These are phyloP conservation scores for Trichoderma harzianum DNA, from an alignment of 2,329 filamentous ascomycete genomes.

Conservation along the genomic window DNA sequence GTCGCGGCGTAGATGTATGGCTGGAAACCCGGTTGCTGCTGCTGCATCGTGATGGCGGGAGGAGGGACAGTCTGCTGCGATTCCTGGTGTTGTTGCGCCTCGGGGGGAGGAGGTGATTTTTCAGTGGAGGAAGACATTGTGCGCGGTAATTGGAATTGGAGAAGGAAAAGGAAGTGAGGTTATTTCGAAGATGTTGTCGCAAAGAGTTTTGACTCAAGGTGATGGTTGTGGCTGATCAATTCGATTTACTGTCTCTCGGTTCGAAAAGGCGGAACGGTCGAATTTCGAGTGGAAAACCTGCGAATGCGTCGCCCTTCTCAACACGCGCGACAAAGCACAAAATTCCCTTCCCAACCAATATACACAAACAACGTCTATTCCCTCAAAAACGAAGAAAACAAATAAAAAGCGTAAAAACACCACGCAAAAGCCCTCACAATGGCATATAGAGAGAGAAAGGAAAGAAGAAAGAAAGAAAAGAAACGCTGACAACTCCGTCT, in stretches of 20 bases:
- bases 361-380: background rate
- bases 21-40: background rate
- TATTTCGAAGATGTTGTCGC: background rate
- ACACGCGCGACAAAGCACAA: background rate
- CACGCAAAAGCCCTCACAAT: background rate
- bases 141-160: background rate
- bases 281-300: background rate
- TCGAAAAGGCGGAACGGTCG: background rate
- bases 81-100: background rate
- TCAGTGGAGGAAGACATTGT: background rate
- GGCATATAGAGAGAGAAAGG: background rate
- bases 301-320: background rate
- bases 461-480: background rate
- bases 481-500: background rate
- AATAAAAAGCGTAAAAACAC: background rate
- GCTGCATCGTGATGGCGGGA: background rate
- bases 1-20: background rate
- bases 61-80: background rate
- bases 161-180: background rate
- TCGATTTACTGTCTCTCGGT: background rate
- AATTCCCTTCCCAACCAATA: background rate
- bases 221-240: background rate
- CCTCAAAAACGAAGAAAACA: background rate
- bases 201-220: background rate
- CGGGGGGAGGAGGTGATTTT: background rate